phyloP scores from a whole-genome alignment of 2,329 filamentous ascomycete species.

The Phyllosticta citriasiana region DNA sequence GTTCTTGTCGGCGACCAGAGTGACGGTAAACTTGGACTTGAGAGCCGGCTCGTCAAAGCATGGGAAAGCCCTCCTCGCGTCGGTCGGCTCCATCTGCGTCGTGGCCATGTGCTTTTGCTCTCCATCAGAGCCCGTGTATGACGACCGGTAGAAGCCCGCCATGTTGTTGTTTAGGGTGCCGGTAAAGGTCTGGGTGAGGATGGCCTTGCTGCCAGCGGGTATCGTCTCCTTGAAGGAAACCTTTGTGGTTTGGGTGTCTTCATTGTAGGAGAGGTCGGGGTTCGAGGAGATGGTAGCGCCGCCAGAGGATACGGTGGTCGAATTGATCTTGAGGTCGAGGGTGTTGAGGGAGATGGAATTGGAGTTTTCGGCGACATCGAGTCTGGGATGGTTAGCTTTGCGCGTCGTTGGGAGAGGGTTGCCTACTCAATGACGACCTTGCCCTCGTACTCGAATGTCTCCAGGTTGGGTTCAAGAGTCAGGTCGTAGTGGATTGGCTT shows the following conservation, averaged over 20 bases:
- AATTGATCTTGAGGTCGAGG: conserved; percentile 74
- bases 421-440: conserved; percentile 68
- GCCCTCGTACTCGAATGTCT: conserved; percentile 78
- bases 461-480: conserved; percentile 82
- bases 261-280: conserved; percentile 62
- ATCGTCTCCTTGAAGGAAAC: conserved; percentile 68
- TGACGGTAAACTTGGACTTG: conserved; percentile 90
- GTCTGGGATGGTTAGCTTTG: conserved; percentile 32
- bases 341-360: conserved; percentile 81
- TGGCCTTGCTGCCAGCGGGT: conserved; percentile 64
- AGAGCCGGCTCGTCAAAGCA: conserved; percentile 98
- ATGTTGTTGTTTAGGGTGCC: conserved; percentile 85
- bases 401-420: neutral
- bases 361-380: conserved; percentile 77
- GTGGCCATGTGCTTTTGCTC: conserved; percentile 75
- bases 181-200: conserved; percentile 66
- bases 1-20: conserved; percentile 79
- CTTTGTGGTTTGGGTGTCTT: conserved; percentile 70
- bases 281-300: conserved; percentile 50
- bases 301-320: conserved; percentile 55
- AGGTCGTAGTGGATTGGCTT: conserved; percentile 87
- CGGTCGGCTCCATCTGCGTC: conserved; percentile 93
- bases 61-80: conserved; percentile 84
- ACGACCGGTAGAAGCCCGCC: conserved; percentile 95
- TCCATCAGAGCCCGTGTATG: conserved; percentile 76